A percentile compares a stretch with the other conserved stretches of the same genome.
phyloP scores from a whole-genome alignment of 805 yeast species.

The Teunomyces gatunensis region DNA sequence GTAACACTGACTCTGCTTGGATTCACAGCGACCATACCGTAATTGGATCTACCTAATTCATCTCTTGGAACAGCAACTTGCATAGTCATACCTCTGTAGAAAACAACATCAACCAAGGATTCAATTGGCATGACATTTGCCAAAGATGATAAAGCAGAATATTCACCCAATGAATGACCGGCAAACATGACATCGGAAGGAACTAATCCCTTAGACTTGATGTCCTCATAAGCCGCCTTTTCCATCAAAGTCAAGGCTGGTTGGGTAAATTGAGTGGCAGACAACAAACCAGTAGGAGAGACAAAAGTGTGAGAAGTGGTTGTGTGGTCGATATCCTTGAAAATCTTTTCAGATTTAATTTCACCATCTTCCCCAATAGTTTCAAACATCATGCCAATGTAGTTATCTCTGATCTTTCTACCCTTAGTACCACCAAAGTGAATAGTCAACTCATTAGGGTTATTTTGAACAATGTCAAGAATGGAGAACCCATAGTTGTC shows the following conservation, averaged over 20 bases:
- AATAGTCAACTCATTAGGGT: constrained; percentile 92
- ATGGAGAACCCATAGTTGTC: constrained; percentile 96
- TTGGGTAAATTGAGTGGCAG: constrained; percentile 99
- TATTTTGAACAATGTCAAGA: constrained; percentile 89
- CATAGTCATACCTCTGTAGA: constrained; percentile 99
- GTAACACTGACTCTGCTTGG: constrained; percentile 90
- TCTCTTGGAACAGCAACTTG: constrained; percentile 99
- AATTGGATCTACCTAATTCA: constrained; percentile 89
- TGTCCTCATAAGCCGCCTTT: constrained; percentile 97
- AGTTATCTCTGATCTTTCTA: constrained; percentile 89
- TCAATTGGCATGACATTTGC: constrained; percentile 99
- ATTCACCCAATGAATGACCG: constrained; percentile 99
- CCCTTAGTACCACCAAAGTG: constrained; percentile 99
- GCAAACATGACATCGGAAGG: constrained; percentile 94
- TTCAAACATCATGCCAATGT: constrained; percentile 96
- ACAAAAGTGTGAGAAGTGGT: constrained; percentile 85
- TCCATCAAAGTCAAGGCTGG: constrained; percentile 99
- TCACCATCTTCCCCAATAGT: constrained; percentile 83
- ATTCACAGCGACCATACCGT: constrained; percentile 98
- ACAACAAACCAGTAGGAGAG: constrained; percentile 90
- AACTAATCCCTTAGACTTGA: constrained; percentile 92
- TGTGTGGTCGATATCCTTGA: constrained; percentile 81
- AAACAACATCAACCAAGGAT: constrained; percentile 93
- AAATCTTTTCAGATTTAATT: constrained; percentile 87
- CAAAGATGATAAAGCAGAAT: constrained; percentile 93